Evolutionary conservation across 805 yeast species (phyloP), one percentile per base, ranked within the genome.

Genomic region (Saccharomycopsis sp.): DNA sequence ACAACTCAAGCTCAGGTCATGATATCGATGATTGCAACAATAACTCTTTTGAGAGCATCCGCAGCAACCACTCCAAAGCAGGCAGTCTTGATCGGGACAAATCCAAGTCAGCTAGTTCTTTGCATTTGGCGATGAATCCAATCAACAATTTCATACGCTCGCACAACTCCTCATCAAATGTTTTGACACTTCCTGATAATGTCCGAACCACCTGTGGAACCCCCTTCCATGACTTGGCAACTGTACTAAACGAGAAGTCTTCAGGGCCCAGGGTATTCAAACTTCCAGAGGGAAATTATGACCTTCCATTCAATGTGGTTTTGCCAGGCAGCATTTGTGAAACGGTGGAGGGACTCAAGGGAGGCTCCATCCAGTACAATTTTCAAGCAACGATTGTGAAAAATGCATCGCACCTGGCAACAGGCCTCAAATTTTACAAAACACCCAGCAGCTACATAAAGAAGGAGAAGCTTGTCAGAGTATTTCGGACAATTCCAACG

Each of bases 291-390:
- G 97, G 97, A 0, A 83, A 83, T 58, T 87, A 89, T 55, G 94
- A 83, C 53, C 74, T 92, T 52, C 96, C 97, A 0, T 89, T 89
- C 57, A 80, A 79, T 48, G 72, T 89, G 0, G 68, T 86, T 15
- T 55, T 89, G 17, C 95, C 95, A 0, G 96, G 97, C 1, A 68
- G 76, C 27, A 68, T 83, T 34, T 77, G 86, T 1, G 97, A 92
- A 58, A 80, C 94, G 19, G 77, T 92, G 4, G 95, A 88, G 55
- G 96, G 96, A 8, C 65, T 87, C 37, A 84, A 84, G 2, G 81
- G 88, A 38, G 84, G 86, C 23, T 72, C 82, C 8, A 67, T 82
- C 2, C 65, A 75, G 5, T 86, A 86, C 62, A 72, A 75, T 51
- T 57, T 92, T 41, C 82, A 80, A 50, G 88, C 96, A 1, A 70